Base-by-base conservation (phyloP, 768 basidiomycete genomes). In the Tremella fuciformis region DNA sequence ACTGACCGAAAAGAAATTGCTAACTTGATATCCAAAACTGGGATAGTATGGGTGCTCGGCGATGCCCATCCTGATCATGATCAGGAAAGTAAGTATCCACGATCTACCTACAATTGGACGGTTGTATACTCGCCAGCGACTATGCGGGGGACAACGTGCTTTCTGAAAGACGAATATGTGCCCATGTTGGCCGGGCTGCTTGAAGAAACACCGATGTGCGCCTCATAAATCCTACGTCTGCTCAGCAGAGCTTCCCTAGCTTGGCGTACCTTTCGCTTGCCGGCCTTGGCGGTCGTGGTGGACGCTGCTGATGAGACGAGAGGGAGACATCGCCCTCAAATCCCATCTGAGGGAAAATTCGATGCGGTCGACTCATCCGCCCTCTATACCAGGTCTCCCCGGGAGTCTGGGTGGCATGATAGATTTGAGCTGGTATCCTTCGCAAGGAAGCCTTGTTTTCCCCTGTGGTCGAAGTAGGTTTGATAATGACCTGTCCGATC, bases 361-460 rank as follows among this genome's bases (percentile, higher is more conserved):
- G n/a, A n/a, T 4, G 42, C 8, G 42, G 42, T 4, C n/a, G 22
- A 22, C 42, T 46, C 42, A 46, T 46, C 8, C 42, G 42, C 8
- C 42, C 42, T 46, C 42, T 4, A 46, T 46, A 46, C n/a, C 6
- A 22, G n/a, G 22, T 22, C 42, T 46, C 42, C 6, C 42, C 42
- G 4, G 42, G 6, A 22, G 42, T 46, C 22, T 46, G 42, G 22
- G 42, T 46, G 42, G 42, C 42, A 46, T 46, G 42, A 15, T 46
- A 46, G 22, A 46, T 46, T 46, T 46, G 42, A 15, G 42, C 42
- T 46, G 42, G 42, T 46, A 46, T 46, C 42, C 42, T n/a, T 4
- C 22, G n/a, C n/a, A 46, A 22, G 4, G 29, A 11, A 15, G n/a
- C n/a, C 16, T 46, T n/a, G n/a, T 18, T 11, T 18, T 41, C 22